A percentile compares a stretch with the other conserved stretches of the same genome.
Evolutionary conservation across 2,329 filamentous ascomycete species (phyloP).

Genomic region (Xylariaceae sp.): DNA sequence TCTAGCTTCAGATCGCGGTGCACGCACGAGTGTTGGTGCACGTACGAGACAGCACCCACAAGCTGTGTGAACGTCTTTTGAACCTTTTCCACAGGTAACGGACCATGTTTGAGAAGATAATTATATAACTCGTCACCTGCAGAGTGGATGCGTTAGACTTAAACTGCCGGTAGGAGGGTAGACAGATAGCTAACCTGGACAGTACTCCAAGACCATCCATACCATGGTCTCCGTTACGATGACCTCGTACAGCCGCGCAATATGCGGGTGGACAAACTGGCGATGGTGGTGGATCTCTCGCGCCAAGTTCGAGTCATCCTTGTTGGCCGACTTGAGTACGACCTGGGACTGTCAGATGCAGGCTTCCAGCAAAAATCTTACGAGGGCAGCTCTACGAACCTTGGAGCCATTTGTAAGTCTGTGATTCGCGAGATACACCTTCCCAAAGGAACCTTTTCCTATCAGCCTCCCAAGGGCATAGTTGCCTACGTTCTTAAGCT

Average conservation of each 20-base stretch:
- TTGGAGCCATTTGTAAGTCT: constrained; percentile 99
- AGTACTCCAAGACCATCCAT: constrained; percentile 96
- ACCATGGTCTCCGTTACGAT: constrained; percentile 93
- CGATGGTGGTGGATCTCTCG: constrained; percentile 98
- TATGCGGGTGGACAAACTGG: constrained; percentile 96
- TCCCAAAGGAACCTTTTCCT: constrained; percentile 96
- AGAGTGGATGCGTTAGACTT: constrained; percentile 24
- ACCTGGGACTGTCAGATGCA: constrained; percentile 52
- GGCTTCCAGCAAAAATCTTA: neutral
- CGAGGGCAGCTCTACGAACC: constrained; percentile 34
- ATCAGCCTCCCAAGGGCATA: constrained; percentile 88
- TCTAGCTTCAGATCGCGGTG: constrained; percentile 96
- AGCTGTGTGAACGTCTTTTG: constrained; percentile 95
- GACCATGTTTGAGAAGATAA: constrained; percentile 82
- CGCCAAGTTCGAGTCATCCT: constrained; percentile 90
- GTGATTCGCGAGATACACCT: constrained; percentile 92
- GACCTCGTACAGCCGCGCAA: constrained; percentile 93
- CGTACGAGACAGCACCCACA: constrained; percentile 89
- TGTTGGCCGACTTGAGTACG: constrained; percentile 96
- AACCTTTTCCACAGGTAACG: constrained; percentile 76
- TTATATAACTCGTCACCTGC: constrained; percentile 94
- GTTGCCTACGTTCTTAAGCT: constrained; percentile 89
- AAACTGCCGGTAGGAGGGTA: neutral
- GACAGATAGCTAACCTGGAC: constrained; percentile 59
- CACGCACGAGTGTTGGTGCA: constrained; percentile 91